Percentiles rank a stretch among this genome's conserved stretches.
phyloP scores from a whole-genome alignment of 2,329 filamentous ascomycete species.

The Leptographium procerum region DNA sequence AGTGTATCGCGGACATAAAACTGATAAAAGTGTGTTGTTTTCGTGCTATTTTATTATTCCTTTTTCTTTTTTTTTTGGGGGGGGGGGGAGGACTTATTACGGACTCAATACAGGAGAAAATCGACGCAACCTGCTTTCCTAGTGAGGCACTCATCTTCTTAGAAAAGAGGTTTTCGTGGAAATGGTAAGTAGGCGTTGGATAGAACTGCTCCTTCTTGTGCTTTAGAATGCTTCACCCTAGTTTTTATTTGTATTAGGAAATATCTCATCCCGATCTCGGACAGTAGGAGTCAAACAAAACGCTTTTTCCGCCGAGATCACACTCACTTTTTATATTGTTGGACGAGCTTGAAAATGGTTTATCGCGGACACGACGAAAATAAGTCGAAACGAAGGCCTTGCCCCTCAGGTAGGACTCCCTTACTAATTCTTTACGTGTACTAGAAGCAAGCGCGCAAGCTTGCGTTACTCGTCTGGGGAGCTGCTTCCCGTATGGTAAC shows the following conservation, averaged over 20 bases:
- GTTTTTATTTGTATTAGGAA: neutral
- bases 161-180: neutral
- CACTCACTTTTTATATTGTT: neutral
- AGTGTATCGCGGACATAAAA: neutral
- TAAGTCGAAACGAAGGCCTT: neutral
- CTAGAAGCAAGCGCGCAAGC: neutral
- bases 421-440: neutral
- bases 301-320: neutral
- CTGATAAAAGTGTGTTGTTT: neutral
- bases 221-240: neutral
- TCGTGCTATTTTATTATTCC: neutral
- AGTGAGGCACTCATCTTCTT: neutral
- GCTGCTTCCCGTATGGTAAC: neutral
- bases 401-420: neutral
- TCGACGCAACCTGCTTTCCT: neutral
- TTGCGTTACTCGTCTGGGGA: neutral
- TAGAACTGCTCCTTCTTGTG: neutral
- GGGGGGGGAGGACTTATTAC: neutral
- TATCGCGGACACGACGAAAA: neutral
- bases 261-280: neutral
- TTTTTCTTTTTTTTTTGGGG: too few relatives aligned
- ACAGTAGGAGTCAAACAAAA: neutral
- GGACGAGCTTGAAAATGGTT: neutral
- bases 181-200: neutral
- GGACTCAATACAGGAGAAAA: neutral